Conservation (phyloP, 2,329 filamentous ascomycete genomes). For the Penicillium sp. region DNA sequence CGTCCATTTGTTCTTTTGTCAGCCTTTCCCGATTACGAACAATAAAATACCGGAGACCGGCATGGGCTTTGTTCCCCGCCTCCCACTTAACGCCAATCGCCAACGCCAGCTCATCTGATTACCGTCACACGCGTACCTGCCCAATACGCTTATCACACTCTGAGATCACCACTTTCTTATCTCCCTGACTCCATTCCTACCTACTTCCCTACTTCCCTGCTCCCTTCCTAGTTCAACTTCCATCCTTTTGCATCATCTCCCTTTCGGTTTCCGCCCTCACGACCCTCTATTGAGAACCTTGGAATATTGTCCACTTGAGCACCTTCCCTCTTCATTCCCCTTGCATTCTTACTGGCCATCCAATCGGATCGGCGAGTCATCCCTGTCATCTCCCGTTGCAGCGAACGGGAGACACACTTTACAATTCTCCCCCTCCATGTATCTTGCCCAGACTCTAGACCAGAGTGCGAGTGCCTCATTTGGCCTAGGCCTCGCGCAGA, state of each 20-base stretch:
- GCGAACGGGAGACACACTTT: constrained; percentile 9
- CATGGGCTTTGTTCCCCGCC: constrained; percentile 7
- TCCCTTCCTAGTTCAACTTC: not conserved
- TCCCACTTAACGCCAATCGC: constrained; percentile 10
- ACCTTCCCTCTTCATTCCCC: not conserved
- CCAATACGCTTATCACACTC: constrained; percentile 20
- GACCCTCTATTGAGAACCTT: no score
- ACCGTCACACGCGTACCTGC: constrained; percentile 24
- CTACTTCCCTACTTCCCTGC: constrained; percentile 1
- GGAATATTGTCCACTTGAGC: not conserved
- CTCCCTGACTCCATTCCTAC: not conserved
- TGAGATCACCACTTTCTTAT: constrained; percentile 10
- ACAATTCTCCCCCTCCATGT: constrained; percentile 31
- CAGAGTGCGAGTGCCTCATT: constrained; percentile 42
- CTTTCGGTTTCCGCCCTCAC: not conserved
- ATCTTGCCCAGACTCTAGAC: constrained; percentile 39
- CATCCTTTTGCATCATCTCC: not conserved
- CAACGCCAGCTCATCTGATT: constrained; percentile 2
- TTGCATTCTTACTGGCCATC: not conserved
- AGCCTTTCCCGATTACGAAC: not conserved
- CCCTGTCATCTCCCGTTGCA: constrained; percentile 2
- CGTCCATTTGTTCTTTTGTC: not conserved
- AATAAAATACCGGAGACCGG: constrained; percentile 12
- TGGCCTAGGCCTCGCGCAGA: constrained; percentile 24
- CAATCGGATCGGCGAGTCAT: constrained; percentile 8